Evolutionary conservation across 169 alveolate genomes (phyloP).

Genomic region (Plasmodium knowlesi): DNA sequence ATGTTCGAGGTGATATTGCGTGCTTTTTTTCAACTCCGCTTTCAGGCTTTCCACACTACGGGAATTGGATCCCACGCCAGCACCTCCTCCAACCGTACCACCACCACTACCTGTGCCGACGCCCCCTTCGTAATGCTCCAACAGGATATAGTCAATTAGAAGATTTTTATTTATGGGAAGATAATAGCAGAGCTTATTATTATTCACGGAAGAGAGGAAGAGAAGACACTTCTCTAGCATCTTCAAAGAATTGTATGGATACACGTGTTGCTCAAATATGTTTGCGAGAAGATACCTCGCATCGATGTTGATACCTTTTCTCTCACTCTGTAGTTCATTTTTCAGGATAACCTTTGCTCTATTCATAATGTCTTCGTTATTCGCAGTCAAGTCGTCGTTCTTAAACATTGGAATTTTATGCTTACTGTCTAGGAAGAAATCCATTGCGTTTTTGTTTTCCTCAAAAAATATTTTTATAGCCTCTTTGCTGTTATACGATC

Average conservation of each 20-base stretch:
- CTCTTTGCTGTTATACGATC: conserved; percentile 38
- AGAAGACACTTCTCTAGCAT: conserved; percentile 69
- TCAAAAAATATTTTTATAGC: conserved; percentile 66
- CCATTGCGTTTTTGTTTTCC: conserved; percentile 52
- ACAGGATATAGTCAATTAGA: conserved; percentile 51
- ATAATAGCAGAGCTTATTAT: conserved; percentile 68
- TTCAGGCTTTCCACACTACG: not conserved
- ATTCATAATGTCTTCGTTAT: conserved; percentile 29
- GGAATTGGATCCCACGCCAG: not conserved
- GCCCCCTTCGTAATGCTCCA: conserved; percentile 56
- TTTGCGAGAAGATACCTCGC: conserved; percentile 34
- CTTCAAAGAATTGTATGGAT: conserved; percentile 62
- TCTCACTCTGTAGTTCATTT: conserved; percentile 39
- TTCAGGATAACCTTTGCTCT: conserved; percentile 66
- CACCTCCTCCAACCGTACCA: no score
- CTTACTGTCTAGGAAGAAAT: conserved; percentile 65
- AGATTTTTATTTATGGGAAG: conserved; percentile 64
- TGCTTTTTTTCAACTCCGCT: not conserved
- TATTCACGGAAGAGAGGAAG: conserved; percentile 61
- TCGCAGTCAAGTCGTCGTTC: not conserved
- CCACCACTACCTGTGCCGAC: not conserved
- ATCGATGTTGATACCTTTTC: conserved; percentile 21
- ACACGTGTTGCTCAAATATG: conserved; percentile 47
- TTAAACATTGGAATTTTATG: not conserved
- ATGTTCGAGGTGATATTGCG: not conserved